phyloP scores from a whole-genome alignment of 495 filamentous ascomycete genomes.

The Lasiosphaeria hispida region DNA sequence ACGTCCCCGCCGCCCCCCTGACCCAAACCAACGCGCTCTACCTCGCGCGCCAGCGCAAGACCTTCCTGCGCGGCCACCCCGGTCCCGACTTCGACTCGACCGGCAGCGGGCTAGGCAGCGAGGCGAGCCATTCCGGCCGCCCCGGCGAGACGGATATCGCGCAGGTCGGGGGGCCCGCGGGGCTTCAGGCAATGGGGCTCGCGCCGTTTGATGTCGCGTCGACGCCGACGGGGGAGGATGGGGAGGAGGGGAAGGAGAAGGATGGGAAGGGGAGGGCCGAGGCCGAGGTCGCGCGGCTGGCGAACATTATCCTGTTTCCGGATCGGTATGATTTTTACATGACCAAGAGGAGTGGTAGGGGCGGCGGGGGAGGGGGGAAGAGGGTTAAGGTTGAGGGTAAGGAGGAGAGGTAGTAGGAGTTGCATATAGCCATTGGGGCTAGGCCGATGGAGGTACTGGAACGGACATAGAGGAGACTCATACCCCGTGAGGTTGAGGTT shows the following conservation, averaged over 20 bases:
- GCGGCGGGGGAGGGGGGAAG: too few species aligned
- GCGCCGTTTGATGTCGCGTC: conserved; percentile 43
- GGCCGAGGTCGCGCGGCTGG: conserved; percentile 47
- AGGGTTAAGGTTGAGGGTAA: too few species aligned
- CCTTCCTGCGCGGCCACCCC: conserved; percentile 62
- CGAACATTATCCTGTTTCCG: conserved; percentile 51
- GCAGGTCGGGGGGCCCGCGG: conserved; percentile 45
- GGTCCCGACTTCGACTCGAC: conserved; percentile 68
- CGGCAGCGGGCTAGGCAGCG: conserved; percentile 45
- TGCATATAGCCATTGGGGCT: too few species aligned
- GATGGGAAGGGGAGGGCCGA: conserved; percentile 26
- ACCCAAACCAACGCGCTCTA: conserved; percentile 76
- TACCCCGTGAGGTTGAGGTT: too few species aligned
- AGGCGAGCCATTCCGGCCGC: conserved; percentile 43
- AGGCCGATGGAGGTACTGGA: too few species aligned
- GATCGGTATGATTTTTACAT: conserved; percentile 52
- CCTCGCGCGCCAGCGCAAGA: conserved; percentile 72
- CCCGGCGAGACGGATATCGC: conserved; percentile 46
- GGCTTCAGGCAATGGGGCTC: conserved; percentile 47
- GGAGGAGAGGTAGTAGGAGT: too few species aligned
- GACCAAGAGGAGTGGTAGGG: conserved; percentile 26
- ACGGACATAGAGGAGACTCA: too few species aligned
- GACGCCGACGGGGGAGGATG: conserved; percentile 14
- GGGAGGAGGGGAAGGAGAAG: too few species aligned
- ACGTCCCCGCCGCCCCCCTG: conserved; percentile 80